A percentile compares a stretch with the other conserved stretches of the same genome.
These are phyloP conservation scores for Daldinia decipiens DNA, from an alignment of 495 filamentous ascomycete genomes.

Conservation along the genomic window DNA sequence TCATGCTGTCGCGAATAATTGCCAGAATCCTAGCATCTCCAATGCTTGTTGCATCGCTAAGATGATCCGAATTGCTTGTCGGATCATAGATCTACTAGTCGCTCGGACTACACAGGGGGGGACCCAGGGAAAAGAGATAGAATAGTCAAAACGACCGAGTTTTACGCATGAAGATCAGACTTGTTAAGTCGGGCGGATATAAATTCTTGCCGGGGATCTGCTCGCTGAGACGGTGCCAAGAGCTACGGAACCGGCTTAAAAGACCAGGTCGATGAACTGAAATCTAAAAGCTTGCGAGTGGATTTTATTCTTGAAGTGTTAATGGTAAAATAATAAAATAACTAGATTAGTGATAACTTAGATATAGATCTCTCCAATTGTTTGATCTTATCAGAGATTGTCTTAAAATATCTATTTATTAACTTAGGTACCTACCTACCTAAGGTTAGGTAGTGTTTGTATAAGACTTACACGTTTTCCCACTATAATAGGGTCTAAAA, in stretches of 20 bases:
- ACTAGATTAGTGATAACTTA: neutral
- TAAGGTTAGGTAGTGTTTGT: neutral
- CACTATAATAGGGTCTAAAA: too few species aligned
- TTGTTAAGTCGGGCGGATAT: slow-evolving; percentile 29
- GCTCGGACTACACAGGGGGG: slow-evolving; percentile 12
- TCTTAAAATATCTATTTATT: neutral
- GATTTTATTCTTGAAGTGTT: neutral
- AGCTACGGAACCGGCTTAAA: slow-evolving; percentile 10
- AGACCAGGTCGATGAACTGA: slow-evolving; percentile 6
- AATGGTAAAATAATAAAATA: neutral
- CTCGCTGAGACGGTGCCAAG: slow-evolving; percentile 43
- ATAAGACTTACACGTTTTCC: too few species aligned
- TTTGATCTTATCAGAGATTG: neutral
- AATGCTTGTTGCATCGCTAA: slow-evolving; percentile 17
- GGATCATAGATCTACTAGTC: slow-evolving; percentile 15
- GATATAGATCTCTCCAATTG: too few species aligned
- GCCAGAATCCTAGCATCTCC: slow-evolving; percentile 9
- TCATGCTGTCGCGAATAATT: slow-evolving; percentile 7
- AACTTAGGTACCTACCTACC: too few species aligned
- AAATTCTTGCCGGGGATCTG: slow-evolving; percentile 28
- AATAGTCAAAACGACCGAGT: slow-evolving; percentile 37
- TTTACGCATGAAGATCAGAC: slow-evolving; percentile 43
- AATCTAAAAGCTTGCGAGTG: slow-evolving; percentile 18
- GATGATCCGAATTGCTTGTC: too few species aligned
- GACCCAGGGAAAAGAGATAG: slow-evolving; percentile 1